A percentile compares a stretch with the other conserved stretches of the same genome.
Evolutionary conservation across 2,329 filamentous ascomycete genomes (phyloP).

Genomic region (Talaromyces verruculosus): DNA sequence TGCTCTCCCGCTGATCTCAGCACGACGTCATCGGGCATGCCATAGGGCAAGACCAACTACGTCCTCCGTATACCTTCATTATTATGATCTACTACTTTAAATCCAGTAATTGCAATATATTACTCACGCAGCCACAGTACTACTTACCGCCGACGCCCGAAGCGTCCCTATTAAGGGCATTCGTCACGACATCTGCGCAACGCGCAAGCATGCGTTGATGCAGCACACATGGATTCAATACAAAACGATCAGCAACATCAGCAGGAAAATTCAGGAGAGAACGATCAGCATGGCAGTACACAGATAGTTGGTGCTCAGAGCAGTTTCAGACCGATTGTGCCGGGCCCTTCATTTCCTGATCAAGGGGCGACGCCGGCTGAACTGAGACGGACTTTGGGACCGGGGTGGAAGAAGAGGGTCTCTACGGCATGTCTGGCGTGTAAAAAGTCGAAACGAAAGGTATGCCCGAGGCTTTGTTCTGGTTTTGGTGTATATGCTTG

Average conservation of each 20-base stretch:
- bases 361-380: conserved; percentile 14
- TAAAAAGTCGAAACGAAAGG: conserved; percentile 45
- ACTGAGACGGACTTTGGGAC: conserved; percentile 16
- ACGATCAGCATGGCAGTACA: neutral
- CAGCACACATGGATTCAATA: neutral
- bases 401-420: conserved; percentile 38
- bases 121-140: neutral
- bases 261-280: neutral
- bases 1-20: conserved; percentile 9
- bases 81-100: neutral
- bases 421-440: conserved; percentile 43
- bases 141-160: neutral
- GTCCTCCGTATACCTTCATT: neutral
- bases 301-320: neutral
- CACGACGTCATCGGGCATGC: conserved; percentile 8
- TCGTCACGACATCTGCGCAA: neutral
- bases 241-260: conserved; percentile 1
- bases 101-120: no score
- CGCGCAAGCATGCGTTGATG: conserved; percentile 5
- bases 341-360: conserved; percentile 27
- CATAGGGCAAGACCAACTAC: neutral
- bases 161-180: neutral
- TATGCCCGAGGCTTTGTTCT: conserved; percentile 7
- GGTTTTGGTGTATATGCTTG: neutral
- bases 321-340: conserved; percentile 29